Evolutionary conservation across 805 yeast genomes (phyloP).

Genomic region (Candida pini): DNA sequence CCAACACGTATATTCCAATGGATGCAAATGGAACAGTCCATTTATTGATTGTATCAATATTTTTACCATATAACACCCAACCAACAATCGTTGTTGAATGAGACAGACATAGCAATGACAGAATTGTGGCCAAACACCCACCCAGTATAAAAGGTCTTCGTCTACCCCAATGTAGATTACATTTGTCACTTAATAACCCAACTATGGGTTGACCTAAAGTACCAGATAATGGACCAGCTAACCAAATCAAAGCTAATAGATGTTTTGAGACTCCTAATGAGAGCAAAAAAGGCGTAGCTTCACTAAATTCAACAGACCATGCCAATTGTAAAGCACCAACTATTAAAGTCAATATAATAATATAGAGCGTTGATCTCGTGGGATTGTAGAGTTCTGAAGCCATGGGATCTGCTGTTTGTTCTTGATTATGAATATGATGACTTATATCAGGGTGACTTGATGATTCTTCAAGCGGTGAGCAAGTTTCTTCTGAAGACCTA

Average conservation of each 20-base stretch:
- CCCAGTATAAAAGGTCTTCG: conserved; percentile 52
- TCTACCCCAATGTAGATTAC: conserved; percentile 40
- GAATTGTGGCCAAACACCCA: conserved; percentile 44
- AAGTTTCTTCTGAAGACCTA: background rate
- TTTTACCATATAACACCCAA: conserved; percentile 21
- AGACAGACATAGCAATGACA: conserved; percentile 39
- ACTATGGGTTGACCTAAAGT: conserved; percentile 59
- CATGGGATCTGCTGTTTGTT: conserved; percentile 14
- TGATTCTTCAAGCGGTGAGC: background rate
- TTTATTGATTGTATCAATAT: conserved; percentile 22
- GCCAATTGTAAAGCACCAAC: conserved; percentile 59
- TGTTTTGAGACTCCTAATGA: conserved; percentile 58
- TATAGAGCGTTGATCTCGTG: conserved; percentile 37
- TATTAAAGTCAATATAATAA: conserved; percentile 39
- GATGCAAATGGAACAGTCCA: conserved; percentile 47
- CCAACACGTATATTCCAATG: conserved; percentile 45
- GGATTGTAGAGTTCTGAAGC: conserved; percentile 31
- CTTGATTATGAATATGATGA: background rate
- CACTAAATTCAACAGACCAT: conserved; percentile 62
- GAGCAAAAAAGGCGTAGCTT: conserved; percentile 56
- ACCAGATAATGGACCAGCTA: conserved; percentile 63
- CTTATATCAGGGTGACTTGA: background rate
- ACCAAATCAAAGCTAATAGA: conserved; percentile 53
- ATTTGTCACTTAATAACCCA: conserved; percentile 52
- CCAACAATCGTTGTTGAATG: conserved; percentile 39